A percentile compares a stretch with the other conserved stretches of the same genome.
These are phyloP conservation scores for Lactarius akahatsu DNA, from an alignment of 768 basidiomycete genomes.

Conservation along the genomic window DNA sequence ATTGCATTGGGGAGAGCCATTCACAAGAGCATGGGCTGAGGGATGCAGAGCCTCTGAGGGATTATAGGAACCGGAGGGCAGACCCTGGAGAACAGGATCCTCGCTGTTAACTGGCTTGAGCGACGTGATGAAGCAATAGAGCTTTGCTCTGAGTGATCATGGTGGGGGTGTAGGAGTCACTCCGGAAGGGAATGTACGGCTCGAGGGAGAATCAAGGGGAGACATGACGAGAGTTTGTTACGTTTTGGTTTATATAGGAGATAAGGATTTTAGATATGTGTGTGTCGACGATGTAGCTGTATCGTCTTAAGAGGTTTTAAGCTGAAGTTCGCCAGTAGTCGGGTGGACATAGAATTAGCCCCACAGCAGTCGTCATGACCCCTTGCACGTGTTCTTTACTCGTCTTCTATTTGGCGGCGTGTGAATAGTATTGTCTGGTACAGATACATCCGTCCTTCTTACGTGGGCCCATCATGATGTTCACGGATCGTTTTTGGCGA, in stretches of 20 bases:
- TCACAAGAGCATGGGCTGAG: constrained; percentile 15
- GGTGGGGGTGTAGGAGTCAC: constrained; percentile 10
- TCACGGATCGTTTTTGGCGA: too few species aligned
- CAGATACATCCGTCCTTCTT: too few species aligned
- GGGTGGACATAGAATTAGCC: too few species aligned
- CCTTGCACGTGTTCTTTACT: too few species aligned
- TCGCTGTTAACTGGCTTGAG: constrained; percentile 17
- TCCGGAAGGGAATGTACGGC: neutral
- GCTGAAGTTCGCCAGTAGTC: too few species aligned
- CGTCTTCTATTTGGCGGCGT: too few species aligned
- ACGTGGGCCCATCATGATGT: too few species aligned
- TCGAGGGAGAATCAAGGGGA: neutral
- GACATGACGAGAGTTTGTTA: neutral
- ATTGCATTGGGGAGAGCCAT: constrained; percentile 17
- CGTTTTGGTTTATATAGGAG: neutral
- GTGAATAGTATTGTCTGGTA: too few species aligned
- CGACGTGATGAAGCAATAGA: constrained; percentile 9
- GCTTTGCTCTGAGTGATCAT: constrained; percentile 17
- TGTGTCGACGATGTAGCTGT: neutral
- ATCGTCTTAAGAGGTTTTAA: neutral
- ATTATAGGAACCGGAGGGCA: constrained; percentile 21
- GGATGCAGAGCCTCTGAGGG: constrained; percentile 23
- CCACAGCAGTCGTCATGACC: too few species aligned
- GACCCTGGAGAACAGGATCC: constrained; percentile 21
- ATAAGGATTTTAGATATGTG: neutral